Base-by-base conservation (phyloP, 345 rosid species). In the Erodium maritimum region DNA sequence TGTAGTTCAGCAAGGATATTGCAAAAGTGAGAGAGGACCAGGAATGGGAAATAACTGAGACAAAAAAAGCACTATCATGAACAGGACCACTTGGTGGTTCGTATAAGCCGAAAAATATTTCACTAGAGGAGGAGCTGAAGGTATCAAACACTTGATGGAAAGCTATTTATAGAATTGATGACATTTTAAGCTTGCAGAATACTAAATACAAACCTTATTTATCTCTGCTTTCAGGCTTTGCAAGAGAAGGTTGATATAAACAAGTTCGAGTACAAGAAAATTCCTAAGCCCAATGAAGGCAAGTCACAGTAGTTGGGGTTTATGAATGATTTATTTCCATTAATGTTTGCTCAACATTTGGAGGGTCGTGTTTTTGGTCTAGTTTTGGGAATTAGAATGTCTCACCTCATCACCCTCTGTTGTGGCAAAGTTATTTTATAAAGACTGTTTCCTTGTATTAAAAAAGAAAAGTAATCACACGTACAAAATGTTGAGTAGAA, bases 31-130 rank as follows among this genome's bases (percentile, higher is more conserved):
- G 82, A 73, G 94, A 89, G 25, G 95, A 87, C 22, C 80, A 83
- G 55, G 96, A 87, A 78, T 93, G 96, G 95, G 90, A 93, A 63
- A 83, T 93, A 19, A 80, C 79, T 17, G 91, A 93, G 82, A 77
- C 86, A 18, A 77, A 80, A 69, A 85, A 79, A 53, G 94, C 91
- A 5, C 69, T 93, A 60, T 87, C 94, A 17, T 85, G 83, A 74
- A 80, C 87, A 16, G 95, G 99, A 60, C 91, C 94, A 16, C 22
- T 77, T 0, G 80, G 77, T 0, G 80, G 77, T 62, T 83, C 87
- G 57, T 89, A 89, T 71, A 83, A 82, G 60, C 96, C 95, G 0
- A 89, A 83, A 70, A 80, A 80, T 55, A 80, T 80, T 56, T 80
- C 91, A 56, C 23, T 93, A 59, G 91, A 89, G 66, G 94, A 87